These are phyloP conservation scores for Parmales sp. DNA, from an alignment of 108 stramenopile species.

Conservation along the genomic window DNA sequence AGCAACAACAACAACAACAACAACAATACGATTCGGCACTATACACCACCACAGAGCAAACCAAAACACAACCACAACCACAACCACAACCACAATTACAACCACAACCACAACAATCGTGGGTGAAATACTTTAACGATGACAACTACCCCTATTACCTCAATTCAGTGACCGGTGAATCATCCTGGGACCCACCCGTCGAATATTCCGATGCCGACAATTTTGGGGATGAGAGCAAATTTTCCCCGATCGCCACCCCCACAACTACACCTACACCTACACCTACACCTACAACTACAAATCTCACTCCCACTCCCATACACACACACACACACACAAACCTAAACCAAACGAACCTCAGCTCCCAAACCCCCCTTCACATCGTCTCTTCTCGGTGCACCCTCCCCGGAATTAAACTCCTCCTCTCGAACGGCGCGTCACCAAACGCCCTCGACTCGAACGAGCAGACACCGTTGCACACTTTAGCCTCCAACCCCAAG, in stretches of 20 bases:
- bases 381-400: conserved; percentile 3
- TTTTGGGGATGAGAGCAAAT: neutral
- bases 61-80: too few relatives aligned
- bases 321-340: too few relatives aligned
- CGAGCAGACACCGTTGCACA: conserved; percentile 5
- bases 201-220: neutral
- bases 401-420: neutral
- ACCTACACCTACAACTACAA: too few relatives aligned
- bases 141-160: neutral
- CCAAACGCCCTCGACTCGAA: neutral
- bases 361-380: neutral
- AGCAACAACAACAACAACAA: too few relatives aligned
- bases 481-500: neutral
- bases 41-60: too few relatives aligned
- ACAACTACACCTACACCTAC: neutral
- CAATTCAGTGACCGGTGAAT: neutral
- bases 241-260: neutral
- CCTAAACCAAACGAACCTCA: too few relatives aligned
- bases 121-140: too few relatives aligned
- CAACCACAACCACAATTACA: too few relatives aligned
- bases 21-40: too few relatives aligned
- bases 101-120: too few relatives aligned
- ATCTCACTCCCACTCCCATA: too few relatives aligned
- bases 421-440: neutral
- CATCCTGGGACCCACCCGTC: neutral